Evolutionary conservation across 345 rosid genomes (phyloP).

Genomic region (Adansonia digitata): DNA sequence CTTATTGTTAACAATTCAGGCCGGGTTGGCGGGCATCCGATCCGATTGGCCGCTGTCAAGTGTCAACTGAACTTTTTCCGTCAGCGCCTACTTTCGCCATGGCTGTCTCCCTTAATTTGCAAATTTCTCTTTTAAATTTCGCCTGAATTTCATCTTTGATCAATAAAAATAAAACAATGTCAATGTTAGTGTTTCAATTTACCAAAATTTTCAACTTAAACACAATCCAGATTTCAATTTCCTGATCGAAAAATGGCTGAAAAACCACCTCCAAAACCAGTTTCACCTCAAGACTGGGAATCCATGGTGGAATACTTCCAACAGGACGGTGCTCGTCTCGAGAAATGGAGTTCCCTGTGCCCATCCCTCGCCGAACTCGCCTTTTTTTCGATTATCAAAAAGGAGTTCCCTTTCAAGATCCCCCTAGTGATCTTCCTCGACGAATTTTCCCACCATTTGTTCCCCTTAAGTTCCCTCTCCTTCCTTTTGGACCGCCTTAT

Average conservation of each 20-base stretch:
- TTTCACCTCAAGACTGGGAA: slow-evolving; percentile 80
- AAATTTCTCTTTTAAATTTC: background rate
- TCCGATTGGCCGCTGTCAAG: background rate
- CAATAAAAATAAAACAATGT: background rate
- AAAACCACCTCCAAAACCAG: slow-evolving; percentile 39
- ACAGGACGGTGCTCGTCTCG: slow-evolving; percentile 49
- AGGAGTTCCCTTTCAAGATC: slow-evolving; percentile 67
- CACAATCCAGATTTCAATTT: background rate
- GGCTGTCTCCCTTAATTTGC: background rate
- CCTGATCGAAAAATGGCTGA: slow-evolving; percentile 22
- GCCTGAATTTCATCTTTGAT: background rate
- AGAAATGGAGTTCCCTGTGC: slow-evolving; percentile 47
- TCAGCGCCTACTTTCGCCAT: background rate
- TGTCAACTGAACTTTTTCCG: background rate
- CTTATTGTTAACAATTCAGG: background rate
- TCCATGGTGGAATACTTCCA: slow-evolving; percentile 69
- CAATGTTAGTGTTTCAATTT: background rate
- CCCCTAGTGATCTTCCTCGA: slow-evolving; percentile 71
- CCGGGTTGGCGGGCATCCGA: background rate
- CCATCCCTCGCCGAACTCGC: slow-evolving; percentile 48
- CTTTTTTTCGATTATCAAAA: slow-evolving; percentile 51
- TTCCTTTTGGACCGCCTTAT: slow-evolving; percentile 46
- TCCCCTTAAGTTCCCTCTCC: slow-evolving; percentile 20
- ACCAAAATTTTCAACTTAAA: background rate
- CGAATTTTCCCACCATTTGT: slow-evolving; percentile 44